phyloP scores from a whole-genome alignment of 495 filamentous ascomycete species.

The Articulospora tetracladia region DNA sequence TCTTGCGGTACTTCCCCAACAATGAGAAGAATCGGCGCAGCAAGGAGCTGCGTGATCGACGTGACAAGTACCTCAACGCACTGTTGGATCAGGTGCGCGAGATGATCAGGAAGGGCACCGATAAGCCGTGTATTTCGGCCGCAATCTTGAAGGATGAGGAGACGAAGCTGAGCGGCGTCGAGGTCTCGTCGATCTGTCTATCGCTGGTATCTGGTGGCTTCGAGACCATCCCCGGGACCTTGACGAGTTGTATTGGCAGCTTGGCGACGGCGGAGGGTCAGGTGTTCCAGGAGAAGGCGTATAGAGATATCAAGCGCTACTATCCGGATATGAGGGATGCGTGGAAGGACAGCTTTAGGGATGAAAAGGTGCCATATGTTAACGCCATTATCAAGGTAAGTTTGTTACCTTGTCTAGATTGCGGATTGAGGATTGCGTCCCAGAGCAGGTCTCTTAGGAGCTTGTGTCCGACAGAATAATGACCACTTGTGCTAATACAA shows the following conservation, averaged over 20 bases:
- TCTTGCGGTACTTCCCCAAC: slow-evolving; percentile 54
- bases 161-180: slow-evolving; percentile 51
- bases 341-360: slow-evolving; percentile 40
- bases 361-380: slow-evolving; percentile 46
- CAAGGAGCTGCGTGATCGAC: slow-evolving; percentile 50
- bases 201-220: slow-evolving; percentile 60
- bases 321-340: slow-evolving; percentile 45
- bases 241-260: slow-evolving; percentile 57
- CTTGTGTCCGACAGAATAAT: too few relatives aligned
- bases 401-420: too few relatives aligned
- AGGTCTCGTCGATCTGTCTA: slow-evolving; percentile 56
- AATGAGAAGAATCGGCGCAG: slow-evolving; percentile 46
- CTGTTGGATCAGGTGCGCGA: slow-evolving; percentile 51
- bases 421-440: too few relatives aligned
- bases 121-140: slow-evolving; percentile 62
- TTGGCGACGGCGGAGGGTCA: slow-evolving; percentile 51
- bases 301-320: slow-evolving; percentile 47
- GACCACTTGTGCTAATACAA: not conserved
- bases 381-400: slow-evolving; percentile 42
- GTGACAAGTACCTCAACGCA: slow-evolving; percentile 54
- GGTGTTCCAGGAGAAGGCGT: slow-evolving; percentile 59
- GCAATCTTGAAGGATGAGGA: slow-evolving; percentile 62
- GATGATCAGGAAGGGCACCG: slow-evolving; percentile 53
- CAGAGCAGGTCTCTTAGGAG: too few relatives aligned
- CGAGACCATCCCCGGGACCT: slow-evolving; percentile 58